Conservation (phyloP, 352 stramenopile genomes). For the Globisporangium rhizosaccharum region DNA sequence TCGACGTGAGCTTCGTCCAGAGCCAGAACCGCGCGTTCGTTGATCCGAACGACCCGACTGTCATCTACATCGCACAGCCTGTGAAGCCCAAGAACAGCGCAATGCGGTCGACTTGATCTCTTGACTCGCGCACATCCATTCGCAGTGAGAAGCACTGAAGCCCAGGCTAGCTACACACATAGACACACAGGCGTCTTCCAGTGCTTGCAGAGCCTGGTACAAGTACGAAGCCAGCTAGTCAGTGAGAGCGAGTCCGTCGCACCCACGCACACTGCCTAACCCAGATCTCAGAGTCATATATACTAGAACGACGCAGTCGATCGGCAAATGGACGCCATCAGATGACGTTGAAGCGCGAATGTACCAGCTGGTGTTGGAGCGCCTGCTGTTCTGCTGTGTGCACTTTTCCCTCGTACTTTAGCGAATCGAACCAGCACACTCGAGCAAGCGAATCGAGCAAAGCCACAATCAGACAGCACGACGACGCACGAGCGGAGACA, state of each 20-base stretch:
- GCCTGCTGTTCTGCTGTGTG: background rate
- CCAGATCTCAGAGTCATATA: too few species aligned
- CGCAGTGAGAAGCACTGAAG: background rate
- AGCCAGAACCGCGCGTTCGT: conserved; percentile 83
- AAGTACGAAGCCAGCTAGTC: too few species aligned
- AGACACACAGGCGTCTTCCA: background rate
- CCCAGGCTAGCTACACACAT: background rate
- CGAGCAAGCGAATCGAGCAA: background rate
- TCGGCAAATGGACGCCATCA: too few species aligned
- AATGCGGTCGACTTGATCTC: conserved; percentile 4
- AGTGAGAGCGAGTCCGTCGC: too few species aligned
- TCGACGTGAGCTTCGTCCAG: conserved; percentile 70
- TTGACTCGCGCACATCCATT: background rate
- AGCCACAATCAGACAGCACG: background rate
- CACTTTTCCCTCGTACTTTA: background rate
- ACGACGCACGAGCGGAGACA: background rate
- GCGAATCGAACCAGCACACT: background rate
- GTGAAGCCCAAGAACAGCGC: conserved; percentile 22
- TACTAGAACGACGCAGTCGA: too few species aligned
- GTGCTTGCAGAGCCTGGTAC: too few species aligned
- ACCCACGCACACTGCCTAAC: too few species aligned
- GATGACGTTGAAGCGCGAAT: too few species aligned
- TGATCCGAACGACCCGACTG: conserved; percentile 80
- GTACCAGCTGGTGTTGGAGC: too few species aligned
- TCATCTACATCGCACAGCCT: conserved; percentile 80